phyloP scores from a whole-genome alignment of 441 rosid genomes.

The Mallotus repandus region DNA sequence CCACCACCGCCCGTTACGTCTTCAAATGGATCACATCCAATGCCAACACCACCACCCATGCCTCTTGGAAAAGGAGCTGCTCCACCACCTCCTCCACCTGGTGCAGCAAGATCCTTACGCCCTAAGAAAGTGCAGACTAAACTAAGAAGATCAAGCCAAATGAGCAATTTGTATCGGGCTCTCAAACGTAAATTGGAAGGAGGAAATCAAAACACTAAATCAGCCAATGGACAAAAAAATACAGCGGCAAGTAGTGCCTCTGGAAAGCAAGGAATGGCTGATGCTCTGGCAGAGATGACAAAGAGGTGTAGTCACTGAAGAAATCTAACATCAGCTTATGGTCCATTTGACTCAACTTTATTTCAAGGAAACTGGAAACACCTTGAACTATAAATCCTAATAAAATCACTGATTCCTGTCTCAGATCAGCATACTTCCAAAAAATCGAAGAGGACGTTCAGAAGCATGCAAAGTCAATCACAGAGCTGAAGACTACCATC shows the following conservation, averaged over 20 bases:
- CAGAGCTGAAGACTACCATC: conserved; percentile 51
- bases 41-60: conserved; percentile 39
- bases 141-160: conserved; percentile 73
- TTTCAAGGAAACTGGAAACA: not conserved
- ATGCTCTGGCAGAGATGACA: conserved; percentile 92
- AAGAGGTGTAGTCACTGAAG: conserved; percentile 45
- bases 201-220: conserved; percentile 34
- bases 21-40: conserved; percentile 29
- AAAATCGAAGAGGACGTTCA: conserved; percentile 80
- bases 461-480: conserved; percentile 55
- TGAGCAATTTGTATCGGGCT: conserved; percentile 60
- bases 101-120: conserved; percentile 49
- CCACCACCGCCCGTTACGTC: conserved; percentile 32
- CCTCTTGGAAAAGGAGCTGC: conserved; percentile 35
- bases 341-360: not conserved
- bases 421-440: conserved; percentile 81
- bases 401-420: conserved; percentile 7
- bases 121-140: conserved; percentile 69
- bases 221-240: conserved; percentile 39
- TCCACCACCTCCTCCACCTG: conserved; percentile 64
- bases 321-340: not conserved
- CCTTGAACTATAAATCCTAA: not conserved
- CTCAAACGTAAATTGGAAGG: conserved; percentile 85
- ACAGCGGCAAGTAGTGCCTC: conserved; percentile 29
- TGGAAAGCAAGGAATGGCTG: conserved; percentile 94